These are phyloP conservation scores for Saccharomyces hybrid DNA, from an alignment of 1,139 yeast species.

Conservation along the genomic window DNA sequence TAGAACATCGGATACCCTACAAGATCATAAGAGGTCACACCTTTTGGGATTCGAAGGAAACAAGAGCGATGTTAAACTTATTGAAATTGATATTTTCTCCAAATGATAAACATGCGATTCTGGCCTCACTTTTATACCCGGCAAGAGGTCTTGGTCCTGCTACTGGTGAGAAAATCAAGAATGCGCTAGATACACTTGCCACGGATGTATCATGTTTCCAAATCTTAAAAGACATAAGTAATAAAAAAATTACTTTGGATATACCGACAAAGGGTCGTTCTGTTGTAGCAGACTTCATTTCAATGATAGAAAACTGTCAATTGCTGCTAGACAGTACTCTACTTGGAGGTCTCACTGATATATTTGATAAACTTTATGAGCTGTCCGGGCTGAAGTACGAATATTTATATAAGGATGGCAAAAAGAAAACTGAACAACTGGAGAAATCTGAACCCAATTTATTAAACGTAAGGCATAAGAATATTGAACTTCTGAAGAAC, in stretches of 20 bases:
- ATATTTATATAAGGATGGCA: conserved; percentile 22
- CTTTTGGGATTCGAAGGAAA: conserved; percentile 75
- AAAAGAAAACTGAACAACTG: conserved; percentile 17
- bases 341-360: conserved; percentile 17
- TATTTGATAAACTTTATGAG: conserved; percentile 28
- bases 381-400: conserved; percentile 27
- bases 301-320: conserved; percentile 22
- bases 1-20: conserved; percentile 53
- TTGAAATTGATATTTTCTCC: conserved; percentile 53
- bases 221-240: conserved; percentile 16
- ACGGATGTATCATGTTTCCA: conserved; percentile 16
- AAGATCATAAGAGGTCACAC: conserved; percentile 61
- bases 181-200: conserved; percentile 12
- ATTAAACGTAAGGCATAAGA: conserved; percentile 31
- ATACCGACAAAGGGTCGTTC: conserved; percentile 19
- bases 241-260: conserved; percentile 12
- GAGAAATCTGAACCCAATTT: conserved; percentile 10
- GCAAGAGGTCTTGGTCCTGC: conserved; percentile 66
- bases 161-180: conserved; percentile 39
- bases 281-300: conserved; percentile 19
- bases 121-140: conserved; percentile 53
- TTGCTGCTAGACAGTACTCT: conserved; percentile 11
- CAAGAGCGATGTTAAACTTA: conserved; percentile 53
- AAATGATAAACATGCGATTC: conserved; percentile 51
- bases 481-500: conserved; percentile 40